Base-by-base conservation (phyloP, 768 basidiomycete genomes). In the Cubamyces lactineus region DNA sequence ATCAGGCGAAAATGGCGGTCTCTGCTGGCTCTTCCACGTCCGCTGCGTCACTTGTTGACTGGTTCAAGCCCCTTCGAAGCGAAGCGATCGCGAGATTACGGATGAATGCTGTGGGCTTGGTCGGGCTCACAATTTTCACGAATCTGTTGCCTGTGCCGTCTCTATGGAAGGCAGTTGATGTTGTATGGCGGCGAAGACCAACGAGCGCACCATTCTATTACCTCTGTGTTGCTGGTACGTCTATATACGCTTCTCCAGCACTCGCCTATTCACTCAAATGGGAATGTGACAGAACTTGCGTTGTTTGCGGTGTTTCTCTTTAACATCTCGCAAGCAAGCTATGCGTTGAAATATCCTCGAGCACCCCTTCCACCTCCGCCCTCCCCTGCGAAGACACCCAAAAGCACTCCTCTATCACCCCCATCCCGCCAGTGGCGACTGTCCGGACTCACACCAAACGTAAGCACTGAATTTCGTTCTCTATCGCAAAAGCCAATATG, bases 11-110 rank as follows among this genome's bases (percentile, higher is more conserved):
- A 41, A 26, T 51, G n/a, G 55, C 61, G 5, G 41, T 45, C 13
- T 16, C 57, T 21, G 28, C 60, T 16, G 34, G 34, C 19, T 30
- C 52, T n/a, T 46, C 53, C 2, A 16, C 61, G 2, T 42, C 55
- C 39, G 52, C 41, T 39, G 45, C 57, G n/a, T 56, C 57, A 5
- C 21, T 71, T 13, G 41, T 69, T 9, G 69, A 73, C 62, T 68
- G 63, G 62, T 55, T 72, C 41, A 80, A 76, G 62, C 79, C 77
- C 1, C 43, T 73, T 21, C 76, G 72, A 52, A 72, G 69, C 46
- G 78, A 79, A 57, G 78, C 78, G 2, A 55, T 72, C 7, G 57
- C 77, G n/a, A 72, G 79, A 51, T 66, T 80, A 50, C 78, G 79
- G 43, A 78, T 72, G 48, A 78, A 77, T 26, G 67, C 71, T 1